Base-by-base conservation (phyloP, 106 monocot species). In the Amphibolis antarctica region DNA sequence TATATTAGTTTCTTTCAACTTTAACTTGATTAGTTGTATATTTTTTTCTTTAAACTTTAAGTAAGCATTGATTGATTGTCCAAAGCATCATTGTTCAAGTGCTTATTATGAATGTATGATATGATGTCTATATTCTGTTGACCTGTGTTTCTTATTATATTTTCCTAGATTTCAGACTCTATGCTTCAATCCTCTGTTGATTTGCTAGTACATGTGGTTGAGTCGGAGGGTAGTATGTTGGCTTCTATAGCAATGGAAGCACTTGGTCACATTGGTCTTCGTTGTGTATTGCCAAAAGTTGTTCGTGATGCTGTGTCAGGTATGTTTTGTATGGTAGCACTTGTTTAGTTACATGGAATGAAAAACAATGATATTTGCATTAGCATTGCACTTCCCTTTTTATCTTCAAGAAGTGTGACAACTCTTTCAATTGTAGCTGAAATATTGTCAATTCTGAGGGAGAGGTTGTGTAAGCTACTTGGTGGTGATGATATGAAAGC, bases 231-330 rank as follows among this genome's bases (percentile, higher is more conserved):
- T 59, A 10, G 65, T 14, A 20, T 69, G 69, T 77, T 98, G 63
- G 81, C 83, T 28, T 85, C 91, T 50, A 65, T 69, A 68, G 84
- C 78, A 47, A 88, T 91, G 91, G 84, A 90, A 78, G 84, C 98
- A 62, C 84, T 98, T 69, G 98, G 87, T 51, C 91, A 90, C 75
- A 85, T 98, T 81, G 90, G 90, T 46, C 69, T 91, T 27, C 78
- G 87, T 62, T 57, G 56, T 71, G 14, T 64, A 51, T 75, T 98
- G 66, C 87, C 98, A 75, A 50, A 29, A 52, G 54, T 87, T 69
- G 13, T 29, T 60, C 79, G 46, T 27, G 52, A 80, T 80, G 80
- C 82, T 12, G 3, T 62, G 53, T 55, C 84, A 74, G 90, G 98
- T 98, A 55, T 21, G 60, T 60, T 19, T 49, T 49, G 3, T 4